phyloP scores from a whole-genome alignment of 495 filamentous ascomycete species.

The Neurospora sp. region DNA sequence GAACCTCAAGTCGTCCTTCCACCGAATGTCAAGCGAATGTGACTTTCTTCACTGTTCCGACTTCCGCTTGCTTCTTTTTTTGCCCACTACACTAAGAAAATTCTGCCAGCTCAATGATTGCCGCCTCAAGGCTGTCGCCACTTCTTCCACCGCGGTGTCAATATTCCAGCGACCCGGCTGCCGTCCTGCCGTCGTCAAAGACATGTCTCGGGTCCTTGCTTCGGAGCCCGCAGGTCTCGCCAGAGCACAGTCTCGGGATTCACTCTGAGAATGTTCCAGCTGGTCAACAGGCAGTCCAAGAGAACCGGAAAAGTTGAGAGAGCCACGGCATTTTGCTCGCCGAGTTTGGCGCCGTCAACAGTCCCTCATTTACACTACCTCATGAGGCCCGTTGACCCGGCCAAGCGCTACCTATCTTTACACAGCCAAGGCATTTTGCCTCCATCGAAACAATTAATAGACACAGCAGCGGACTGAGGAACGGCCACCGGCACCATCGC shows the following conservation, averaged over 20 bases:
- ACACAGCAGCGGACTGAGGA: neutral
- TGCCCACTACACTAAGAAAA: neutral
- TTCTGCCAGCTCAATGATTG: neutral
- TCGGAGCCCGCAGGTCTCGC: neutral
- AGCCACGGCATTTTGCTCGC: neutral
- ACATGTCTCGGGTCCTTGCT: neutral
- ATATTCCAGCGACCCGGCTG: neutral
- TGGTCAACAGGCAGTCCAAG: neutral
- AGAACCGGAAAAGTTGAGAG: neutral
- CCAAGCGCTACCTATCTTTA: neutral
- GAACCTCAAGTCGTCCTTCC: neutral
- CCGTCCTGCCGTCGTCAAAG: neutral
- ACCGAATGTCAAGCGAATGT: neutral
- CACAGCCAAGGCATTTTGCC: neutral
- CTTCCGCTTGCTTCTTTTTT: neutral
- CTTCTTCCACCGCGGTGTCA: neutral
- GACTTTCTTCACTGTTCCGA: neutral
- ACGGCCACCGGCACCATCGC: neutral
- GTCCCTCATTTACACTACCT: neutral
- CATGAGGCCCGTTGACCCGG: neutral
- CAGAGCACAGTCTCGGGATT: neutral
- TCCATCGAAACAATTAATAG: neutral
- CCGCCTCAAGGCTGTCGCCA: neutral
- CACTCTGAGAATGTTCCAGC: neutral
- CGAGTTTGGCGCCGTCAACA: neutral